Percentiles rank a stretch among this genome's conserved stretches.
phyloP scores from a whole-genome alignment of 1,139 yeast genomes.

The Waltiozyma sp. region DNA sequence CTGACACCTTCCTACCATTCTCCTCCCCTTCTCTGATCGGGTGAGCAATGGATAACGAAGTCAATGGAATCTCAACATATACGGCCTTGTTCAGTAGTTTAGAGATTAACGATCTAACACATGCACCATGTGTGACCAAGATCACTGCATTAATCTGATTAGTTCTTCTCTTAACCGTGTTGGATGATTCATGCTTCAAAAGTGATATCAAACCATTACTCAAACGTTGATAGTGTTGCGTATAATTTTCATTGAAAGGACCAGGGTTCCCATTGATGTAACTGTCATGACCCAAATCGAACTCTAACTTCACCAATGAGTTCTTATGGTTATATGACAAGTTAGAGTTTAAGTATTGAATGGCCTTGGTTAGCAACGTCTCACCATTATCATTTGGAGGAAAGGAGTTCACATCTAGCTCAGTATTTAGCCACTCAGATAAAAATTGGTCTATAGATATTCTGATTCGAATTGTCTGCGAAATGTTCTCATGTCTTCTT shows the following conservation, averaged over 20 bases:
- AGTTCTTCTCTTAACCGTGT: not conserved
- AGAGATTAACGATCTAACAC: conserved; percentile 17
- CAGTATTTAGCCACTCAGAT: conserved; percentile 28
- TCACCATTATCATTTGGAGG: conserved; percentile 33
- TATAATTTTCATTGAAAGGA: conserved; percentile 14
- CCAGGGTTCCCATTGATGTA: conserved; percentile 18
- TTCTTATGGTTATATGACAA: conserved; percentile 7
- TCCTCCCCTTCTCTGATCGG: conserved; percentile 7
- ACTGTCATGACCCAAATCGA: conserved; percentile 10
- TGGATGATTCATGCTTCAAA: conserved; percentile 7
- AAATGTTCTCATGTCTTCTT: conserved; percentile 7
- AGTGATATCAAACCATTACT: conserved; percentile 16
- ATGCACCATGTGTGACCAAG: conserved; percentile 19
- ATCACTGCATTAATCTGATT: conserved; percentile 10
- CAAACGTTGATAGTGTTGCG: conserved; percentile 14
- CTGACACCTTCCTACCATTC: conserved; percentile 4
- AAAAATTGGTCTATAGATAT: conserved; percentile 26
- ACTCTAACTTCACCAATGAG: conserved; percentile 6
- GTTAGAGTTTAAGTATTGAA: conserved; percentile 22
- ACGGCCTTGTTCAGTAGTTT: conserved; percentile 15
- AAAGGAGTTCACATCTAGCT: conserved; percentile 23
- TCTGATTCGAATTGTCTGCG: conserved; percentile 7
- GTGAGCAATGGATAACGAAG: conserved; percentile 15
- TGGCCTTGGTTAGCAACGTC: conserved; percentile 24
- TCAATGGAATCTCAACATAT: conserved; percentile 17